These are phyloP conservation scores for Panaeolus papilionaceus DNA, from an alignment of 768 basidiomycete species.

Conservation along the genomic window DNA sequence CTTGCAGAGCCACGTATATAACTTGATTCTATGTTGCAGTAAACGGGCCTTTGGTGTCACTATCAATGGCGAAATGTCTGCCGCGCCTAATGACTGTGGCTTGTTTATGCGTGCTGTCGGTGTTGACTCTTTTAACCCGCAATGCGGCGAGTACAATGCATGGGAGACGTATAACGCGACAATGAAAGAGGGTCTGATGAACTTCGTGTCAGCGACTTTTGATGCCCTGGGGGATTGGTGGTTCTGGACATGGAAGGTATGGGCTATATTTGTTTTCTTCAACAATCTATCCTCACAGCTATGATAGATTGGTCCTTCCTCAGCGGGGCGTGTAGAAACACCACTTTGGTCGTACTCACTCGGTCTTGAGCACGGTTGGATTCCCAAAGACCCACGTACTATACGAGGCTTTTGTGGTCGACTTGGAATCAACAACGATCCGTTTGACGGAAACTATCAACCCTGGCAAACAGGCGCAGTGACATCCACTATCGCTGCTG, in stretches of 20 bases:
- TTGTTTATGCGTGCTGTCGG: slow-evolving; percentile 35
- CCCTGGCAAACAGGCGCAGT: slow-evolving; percentile 58
- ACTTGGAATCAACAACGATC: slow-evolving; percentile 42
- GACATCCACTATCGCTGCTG: slow-evolving; percentile 54
- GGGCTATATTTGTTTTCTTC: not conserved
- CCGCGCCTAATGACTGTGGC: slow-evolving; percentile 69
- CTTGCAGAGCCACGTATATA: slow-evolving; percentile 28
- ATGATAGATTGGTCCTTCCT: slow-evolving; percentile 51
- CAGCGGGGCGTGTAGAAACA: slow-evolving; percentile 39
- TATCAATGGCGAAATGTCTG: slow-evolving; percentile 78
- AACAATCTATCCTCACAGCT: not conserved
- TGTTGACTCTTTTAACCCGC: slow-evolving; percentile 42
- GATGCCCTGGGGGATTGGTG: slow-evolving; percentile 49
- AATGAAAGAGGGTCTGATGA: slow-evolving; percentile 44
- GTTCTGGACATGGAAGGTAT: slow-evolving; percentile 54
- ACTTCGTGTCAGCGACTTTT: slow-evolving; percentile 63
- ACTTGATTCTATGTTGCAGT: slow-evolving; percentile 32
- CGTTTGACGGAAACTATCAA: slow-evolving; percentile 43
- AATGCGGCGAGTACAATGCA: slow-evolving; percentile 46
- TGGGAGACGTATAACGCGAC: slow-evolving; percentile 60
- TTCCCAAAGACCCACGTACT: slow-evolving; percentile 75
- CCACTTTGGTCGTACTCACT: slow-evolving; percentile 51
- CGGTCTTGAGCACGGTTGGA: slow-evolving; percentile 73
- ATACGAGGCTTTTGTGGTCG: slow-evolving; percentile 67
- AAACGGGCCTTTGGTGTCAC: slow-evolving; percentile 67